A percentile compares a stretch with the other conserved stretches of the same genome.
Evolutionary conservation across 2,329 filamentous ascomycete species (phyloP).

Genomic region (Penicillium capsulatum): DNA sequence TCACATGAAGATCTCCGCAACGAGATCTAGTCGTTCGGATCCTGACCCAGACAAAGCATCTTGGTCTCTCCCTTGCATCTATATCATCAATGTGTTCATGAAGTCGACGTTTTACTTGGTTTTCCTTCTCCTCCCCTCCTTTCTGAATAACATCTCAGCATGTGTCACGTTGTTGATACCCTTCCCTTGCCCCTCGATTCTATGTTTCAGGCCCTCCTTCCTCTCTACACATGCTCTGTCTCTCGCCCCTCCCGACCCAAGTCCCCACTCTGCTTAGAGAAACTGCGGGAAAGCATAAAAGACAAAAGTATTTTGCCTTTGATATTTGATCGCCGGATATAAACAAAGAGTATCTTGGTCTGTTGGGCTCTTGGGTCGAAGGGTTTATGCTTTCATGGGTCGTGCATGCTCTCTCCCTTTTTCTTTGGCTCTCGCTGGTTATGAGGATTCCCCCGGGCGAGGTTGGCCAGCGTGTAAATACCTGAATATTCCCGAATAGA

Average conservation of each 20-base stretch:
- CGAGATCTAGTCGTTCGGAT: slow-evolving; percentile 28
- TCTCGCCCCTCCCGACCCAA: not conserved
- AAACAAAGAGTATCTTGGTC: too few species aligned
- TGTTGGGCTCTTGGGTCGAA: too few species aligned
- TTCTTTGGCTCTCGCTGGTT: too few species aligned
- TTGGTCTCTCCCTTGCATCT: slow-evolving; percentile 7
- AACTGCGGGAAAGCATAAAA: too few species aligned
- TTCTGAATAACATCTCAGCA: slow-evolving; percentile 26
- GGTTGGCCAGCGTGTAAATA: slow-evolving; percentile 26
- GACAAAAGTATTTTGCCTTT: too few species aligned
- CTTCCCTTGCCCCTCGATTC: slow-evolving; percentile 32
- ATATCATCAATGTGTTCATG: slow-evolving; percentile 31
- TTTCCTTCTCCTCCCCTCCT: slow-evolving; percentile 13
- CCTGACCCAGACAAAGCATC: too few species aligned
- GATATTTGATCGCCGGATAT: too few species aligned
- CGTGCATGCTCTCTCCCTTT: too few species aligned
- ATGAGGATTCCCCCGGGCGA: slow-evolving; percentile 12
- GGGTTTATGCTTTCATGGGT: too few species aligned
- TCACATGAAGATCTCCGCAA: slow-evolving; percentile 35
- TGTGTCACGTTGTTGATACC: slow-evolving; percentile 45
- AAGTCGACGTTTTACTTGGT: slow-evolving; percentile 28
- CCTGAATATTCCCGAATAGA: slow-evolving; percentile 30
- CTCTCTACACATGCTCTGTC: slow-evolving; percentile 7
- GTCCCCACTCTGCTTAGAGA: too few species aligned
- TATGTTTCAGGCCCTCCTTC: slow-evolving; percentile 23